Base-by-base conservation (phyloP, 106 monocot genomes). In the Phalaenopsis aphrodite region DNA sequence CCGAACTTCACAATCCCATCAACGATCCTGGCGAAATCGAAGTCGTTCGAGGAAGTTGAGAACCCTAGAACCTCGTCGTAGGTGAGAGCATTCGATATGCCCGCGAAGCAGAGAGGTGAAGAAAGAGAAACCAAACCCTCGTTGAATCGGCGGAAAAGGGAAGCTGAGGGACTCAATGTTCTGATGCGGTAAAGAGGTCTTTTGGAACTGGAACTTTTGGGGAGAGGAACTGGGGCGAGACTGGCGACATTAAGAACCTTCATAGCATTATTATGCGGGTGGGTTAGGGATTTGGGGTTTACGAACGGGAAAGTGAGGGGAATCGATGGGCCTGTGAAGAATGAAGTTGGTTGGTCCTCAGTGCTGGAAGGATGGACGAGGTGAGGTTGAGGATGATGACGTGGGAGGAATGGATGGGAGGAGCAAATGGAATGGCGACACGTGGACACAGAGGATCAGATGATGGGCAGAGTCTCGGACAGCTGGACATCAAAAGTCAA, bases 181-280 rank as follows among this genome's bases (percentile, higher is more conserved):
- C 77, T 85, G 76, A 86, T 67, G 21, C 84, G 84, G 75, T 85
- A 30, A 45, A 80, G 72, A 55, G 78, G 65, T 56, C 75, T 87
- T 47, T 66, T 91, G 61, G 79, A 56, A 74, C 19, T 2, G 55
- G 71, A 11, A 72, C 49, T 42, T 78, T 81, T 88, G 77, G 84
- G 84, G 75, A 89, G 84, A 18, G 88, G 78, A 75, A 85, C 23
- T 43, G 92, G 87, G 1, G 84, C 69, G 7, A 90, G 46, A 2
- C 84, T 82, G 55, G 95, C 84, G 24, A 86, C 90, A 66, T 84
- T 92, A 84, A 92, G 88, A 79, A 94, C 94, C 80, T 91, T 84
- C 98, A 98, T 98, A 79, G 91, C 87, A 87, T 87, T 81, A 82
- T 86, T 82, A 41, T 78, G 21, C 2, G 17, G 41, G 12, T 52